Evolutionary conservation across 1,139 yeast species (phyloP), one percentile per base, ranked within the genome.

Genomic region (Pichia cactophila): DNA sequence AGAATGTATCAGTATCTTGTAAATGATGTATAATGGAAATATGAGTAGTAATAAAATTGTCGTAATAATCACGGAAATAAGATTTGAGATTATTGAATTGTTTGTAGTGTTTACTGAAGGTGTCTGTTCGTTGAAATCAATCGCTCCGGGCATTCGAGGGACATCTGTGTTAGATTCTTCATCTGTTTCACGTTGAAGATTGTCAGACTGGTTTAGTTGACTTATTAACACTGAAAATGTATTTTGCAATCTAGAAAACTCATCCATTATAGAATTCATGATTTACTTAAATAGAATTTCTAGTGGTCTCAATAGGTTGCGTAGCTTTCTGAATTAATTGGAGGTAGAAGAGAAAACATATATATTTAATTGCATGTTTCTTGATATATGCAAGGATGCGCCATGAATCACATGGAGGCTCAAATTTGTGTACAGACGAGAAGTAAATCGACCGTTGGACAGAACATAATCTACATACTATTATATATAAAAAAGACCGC

Each of bases 21-120:
- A 56, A 1, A 58, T 11, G 4, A 56, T 36, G 42, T 60, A 63
- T 12, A 61, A 17, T 8, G 66, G 67, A 4, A 40, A 11, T 40
- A 40, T 26, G 6, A 40, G 14, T n/a, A 40, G 8, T 10, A 40
- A 2, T 10, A 26, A 26, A 7, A 49, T 29, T 10, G 51, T 26
- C 4, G 53, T 16, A 5, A 54, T 39, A 4, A 50, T 2, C 4
- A 49, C 8, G 1, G 39, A 14, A 8, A 44, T 26, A 5, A 41
- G n/a, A 6, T 39, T 33, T 11, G 44, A 8, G 4, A 38, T 12
- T 8, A 33, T 16, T 5, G 46, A 5, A 20, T 37, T 35, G 7
- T 28, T 11, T 14, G 12, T 28, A 5, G 33, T 35, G 5, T 36
- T 26, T 28, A 10, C 36, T 26, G 35, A 8, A 29, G 28, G 8